These are phyloP conservation scores for Tuber indicum DNA, from an alignment of 495 filamentous ascomycete genomes.

Conservation along the genomic window DNA sequence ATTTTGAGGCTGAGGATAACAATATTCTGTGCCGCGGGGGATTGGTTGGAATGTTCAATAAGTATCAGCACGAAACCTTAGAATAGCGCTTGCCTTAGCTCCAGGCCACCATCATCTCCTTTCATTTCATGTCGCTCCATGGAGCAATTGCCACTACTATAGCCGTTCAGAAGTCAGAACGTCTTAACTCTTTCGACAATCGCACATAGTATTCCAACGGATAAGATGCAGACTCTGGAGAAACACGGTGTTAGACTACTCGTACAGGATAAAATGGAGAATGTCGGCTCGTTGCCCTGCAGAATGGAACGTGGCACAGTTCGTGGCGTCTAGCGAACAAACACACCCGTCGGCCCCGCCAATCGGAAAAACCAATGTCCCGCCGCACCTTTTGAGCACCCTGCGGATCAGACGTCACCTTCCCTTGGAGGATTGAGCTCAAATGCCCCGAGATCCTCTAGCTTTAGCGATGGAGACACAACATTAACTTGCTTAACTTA, in stretches of 20 bases:
- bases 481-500: not conserved
- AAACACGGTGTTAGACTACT: not conserved
- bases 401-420: not conserved
- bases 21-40: not conserved
- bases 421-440: not conserved
- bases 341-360: not conserved
- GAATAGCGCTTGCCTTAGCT: not conserved
- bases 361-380: not conserved
- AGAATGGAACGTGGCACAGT: not conserved
- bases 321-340: not conserved
- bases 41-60: not conserved
- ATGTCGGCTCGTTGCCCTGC: not conserved
- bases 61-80: not conserved
- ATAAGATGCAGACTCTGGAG: not conserved
- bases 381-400: not conserved
- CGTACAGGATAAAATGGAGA: not conserved
- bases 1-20: not conserved
- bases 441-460: not conserved
- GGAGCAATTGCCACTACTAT: not conserved
- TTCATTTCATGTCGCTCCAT: not conserved
- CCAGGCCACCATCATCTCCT: not conserved
- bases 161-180: not conserved
- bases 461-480: not conserved
- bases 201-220: not conserved
- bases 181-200: not conserved